Base-by-base conservation (phyloP, 176 grass and related monocot genomes). In the Eleusine indica region DNA sequence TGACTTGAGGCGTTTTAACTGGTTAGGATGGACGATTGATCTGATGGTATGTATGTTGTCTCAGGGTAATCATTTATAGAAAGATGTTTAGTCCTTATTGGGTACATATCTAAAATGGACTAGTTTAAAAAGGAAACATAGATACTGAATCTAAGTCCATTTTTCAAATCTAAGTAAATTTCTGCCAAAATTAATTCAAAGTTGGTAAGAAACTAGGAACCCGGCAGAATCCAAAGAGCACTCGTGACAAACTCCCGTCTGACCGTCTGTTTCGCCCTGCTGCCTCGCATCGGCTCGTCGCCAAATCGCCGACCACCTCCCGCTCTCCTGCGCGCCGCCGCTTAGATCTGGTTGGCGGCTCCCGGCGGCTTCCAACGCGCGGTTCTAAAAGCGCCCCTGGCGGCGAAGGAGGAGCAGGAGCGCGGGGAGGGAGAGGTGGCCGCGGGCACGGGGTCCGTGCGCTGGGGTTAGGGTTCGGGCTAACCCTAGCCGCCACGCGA, bases 401-500 rank as follows among this genome's bases (percentile, higher is more conserved):
- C 41, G 54, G 41, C 60, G 71, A 52, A 13, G 85, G 19, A 3
- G 77, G 78, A 40, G 75, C 72, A 70, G 66, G n/a, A 54, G 66
- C 5, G 43, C 28, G 51, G 66, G 49, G 21, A 70, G 66, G n/a
- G 73, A 60, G 82, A 35, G 39, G 80, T 48, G 77, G 57, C 70
- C 64, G 71, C 38, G 54, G 62, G 0, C 53, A 70, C 16, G 57
- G 39, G 73, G 46, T 49, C 21, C 47, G 66, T 51, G 83, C 1
- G 25, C 75, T 18, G 75, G 68, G 64, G 54, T 76, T 87, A 80
- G 90, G 80, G 87, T 85, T 85, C 57, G 38, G 38, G 71, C 62
- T 77, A 92, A 83, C 82, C 86, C 83, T 83, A 88, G 78, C 71
- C 6, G 58, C 67, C 74, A 46, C 39, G 64, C 37, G 73, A 97